phyloP scores from a whole-genome alignment of 352 stramenopile genomes.

The Phytophthora chlamydospora region DNA sequence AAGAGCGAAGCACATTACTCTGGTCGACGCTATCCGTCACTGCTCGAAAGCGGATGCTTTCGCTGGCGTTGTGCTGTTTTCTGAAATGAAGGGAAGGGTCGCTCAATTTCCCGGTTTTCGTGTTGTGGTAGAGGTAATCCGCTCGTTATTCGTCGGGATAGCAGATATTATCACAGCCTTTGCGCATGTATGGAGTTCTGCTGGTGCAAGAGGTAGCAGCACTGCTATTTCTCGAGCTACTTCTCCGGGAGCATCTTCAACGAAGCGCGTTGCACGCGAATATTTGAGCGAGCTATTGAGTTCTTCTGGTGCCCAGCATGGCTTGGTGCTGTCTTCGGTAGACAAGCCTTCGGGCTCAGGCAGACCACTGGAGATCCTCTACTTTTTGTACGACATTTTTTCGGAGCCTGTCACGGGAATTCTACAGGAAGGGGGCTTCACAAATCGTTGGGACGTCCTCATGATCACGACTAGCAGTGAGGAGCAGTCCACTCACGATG shows the following conservation, averaged over 20 bases:
- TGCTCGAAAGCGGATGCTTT: slow-evolving; percentile 48
- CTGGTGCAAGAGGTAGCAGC: background rate
- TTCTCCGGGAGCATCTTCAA: slow-evolving; percentile 2
- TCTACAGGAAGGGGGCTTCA: slow-evolving; percentile 12
- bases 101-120: slow-evolving; percentile 35
- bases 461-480: slow-evolving; percentile 10
- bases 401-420: background rate
- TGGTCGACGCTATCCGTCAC: slow-evolving; percentile 36
- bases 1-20: slow-evolving; percentile 9
- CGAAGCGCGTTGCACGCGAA: slow-evolving; percentile 27
- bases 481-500: slow-evolving; percentile 6
- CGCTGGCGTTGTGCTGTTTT: slow-evolving; percentile 9
- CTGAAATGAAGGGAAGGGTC: background rate
- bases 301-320: background rate
- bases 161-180: slow-evolving; percentile 26
- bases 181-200: slow-evolving; percentile 22
- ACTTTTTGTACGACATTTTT: slow-evolving; percentile 36
- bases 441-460: slow-evolving; percentile 32
- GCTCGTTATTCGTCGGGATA: slow-evolving; percentile 15
- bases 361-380: slow-evolving; percentile 26
- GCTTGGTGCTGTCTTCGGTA: background rate
- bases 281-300: slow-evolving; percentile 37
- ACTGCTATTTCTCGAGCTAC: background rate
- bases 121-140: slow-evolving; percentile 29
- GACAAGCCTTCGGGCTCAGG: background rate